Evolutionary conservation across 2,329 filamentous ascomycete genomes (phyloP), one percentile per base, ranked within the genome.

Genomic region (Arthrinium puccinioides): DNA sequence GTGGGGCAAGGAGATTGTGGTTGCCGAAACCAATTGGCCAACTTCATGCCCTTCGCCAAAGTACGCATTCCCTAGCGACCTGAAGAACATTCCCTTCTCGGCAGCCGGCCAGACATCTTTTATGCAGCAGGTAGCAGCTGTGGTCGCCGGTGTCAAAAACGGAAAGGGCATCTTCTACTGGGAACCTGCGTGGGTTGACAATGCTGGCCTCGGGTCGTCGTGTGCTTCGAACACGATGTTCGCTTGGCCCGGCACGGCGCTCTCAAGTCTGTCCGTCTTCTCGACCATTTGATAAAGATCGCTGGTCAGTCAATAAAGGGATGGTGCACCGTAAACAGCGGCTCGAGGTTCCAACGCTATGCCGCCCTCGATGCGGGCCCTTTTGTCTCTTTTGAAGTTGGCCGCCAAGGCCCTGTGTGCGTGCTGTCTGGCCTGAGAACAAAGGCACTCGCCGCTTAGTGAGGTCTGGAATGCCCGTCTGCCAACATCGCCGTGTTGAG

Each of bases 11-110:
- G 66, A 76, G 26, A 61, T 87, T 6, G 63, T 82, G n/a, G 75
- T 87, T 4, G 79, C 77, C 1, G 82, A 87, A 59, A 80, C 75
- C 0, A 66, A 87, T 60, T 87, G 82, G 81, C 82, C 83, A 0
- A 73, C 66, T 0, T 68, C 66, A 3, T 87, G 82, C 51, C 69
- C 77, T 0, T 69, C 63, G 14, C 78, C 80, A 0, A 60, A 54
- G 2, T 74, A 74, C 43, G 44, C 64, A 1, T 85, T 84, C 52
- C 82, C 81, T 0, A 62, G 64, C 10, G 80, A 84, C 47, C 57
- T 79, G 8, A 64, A 53, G 32, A 62, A 50, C 38, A 82, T 86
- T 39, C 77, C 81, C 0, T 76, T 82, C 46, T 76, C 71, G 3
- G 72, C 69, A 0, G 74, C 65, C 0, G 83, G 83, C 0, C 83